These are phyloP conservation scores for Hanseniaspora valbyensis DNA, from an alignment of 805 yeast genomes.

Conservation along the genomic window DNA sequence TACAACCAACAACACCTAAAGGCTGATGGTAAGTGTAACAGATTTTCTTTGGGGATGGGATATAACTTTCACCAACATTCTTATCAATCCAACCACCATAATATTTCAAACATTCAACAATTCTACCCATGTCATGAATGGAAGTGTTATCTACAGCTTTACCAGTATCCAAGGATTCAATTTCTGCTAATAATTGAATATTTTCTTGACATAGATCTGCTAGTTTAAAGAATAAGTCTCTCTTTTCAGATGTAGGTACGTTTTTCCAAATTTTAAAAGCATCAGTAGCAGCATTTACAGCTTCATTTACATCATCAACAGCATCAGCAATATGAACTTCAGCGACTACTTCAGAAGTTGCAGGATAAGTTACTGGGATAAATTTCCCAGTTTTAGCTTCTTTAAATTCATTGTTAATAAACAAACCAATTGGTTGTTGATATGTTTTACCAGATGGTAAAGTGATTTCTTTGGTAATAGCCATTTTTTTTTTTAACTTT, in stretches of 20 bases:
- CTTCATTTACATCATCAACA: slow-evolving; percentile 35
- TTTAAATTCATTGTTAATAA: slow-evolving; percentile 64
- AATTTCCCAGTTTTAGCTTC: slow-evolving; percentile 39
- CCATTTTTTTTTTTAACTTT: slow-evolving; percentile 3
- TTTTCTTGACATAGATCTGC: slow-evolving; percentile 64
- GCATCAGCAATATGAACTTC: slow-evolving; percentile 15
- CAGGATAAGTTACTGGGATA: slow-evolving; percentile 26
- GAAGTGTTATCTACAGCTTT: slow-evolving; percentile 52
- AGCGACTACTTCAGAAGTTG: slow-evolving; percentile 13
- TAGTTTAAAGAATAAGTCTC: slow-evolving; percentile 33
- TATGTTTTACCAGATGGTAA: slow-evolving; percentile 60
- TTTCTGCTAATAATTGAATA: slow-evolving; percentile 53
- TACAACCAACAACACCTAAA: slow-evolving; percentile 53
- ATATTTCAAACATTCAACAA: slow-evolving; percentile 55
- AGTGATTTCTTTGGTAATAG: slow-evolving; percentile 29
- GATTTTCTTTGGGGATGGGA: slow-evolving; percentile 32
- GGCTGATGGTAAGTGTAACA: slow-evolving; percentile 65
- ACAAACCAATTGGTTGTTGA: slow-evolving; percentile 66
- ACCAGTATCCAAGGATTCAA: slow-evolving; percentile 78
- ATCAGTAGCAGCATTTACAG: slow-evolving; percentile 37
- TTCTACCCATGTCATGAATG: slow-evolving; percentile 57
- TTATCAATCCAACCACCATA: slow-evolving; percentile 86
- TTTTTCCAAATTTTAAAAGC: slow-evolving; percentile 28
- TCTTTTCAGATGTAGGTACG: slow-evolving; percentile 11
- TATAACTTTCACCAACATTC: slow-evolving; percentile 41